These are phyloP conservation scores for Chlamydomonas schloesseri DNA, from an alignment of 139 green algal genomes.

Conservation along the genomic window DNA sequence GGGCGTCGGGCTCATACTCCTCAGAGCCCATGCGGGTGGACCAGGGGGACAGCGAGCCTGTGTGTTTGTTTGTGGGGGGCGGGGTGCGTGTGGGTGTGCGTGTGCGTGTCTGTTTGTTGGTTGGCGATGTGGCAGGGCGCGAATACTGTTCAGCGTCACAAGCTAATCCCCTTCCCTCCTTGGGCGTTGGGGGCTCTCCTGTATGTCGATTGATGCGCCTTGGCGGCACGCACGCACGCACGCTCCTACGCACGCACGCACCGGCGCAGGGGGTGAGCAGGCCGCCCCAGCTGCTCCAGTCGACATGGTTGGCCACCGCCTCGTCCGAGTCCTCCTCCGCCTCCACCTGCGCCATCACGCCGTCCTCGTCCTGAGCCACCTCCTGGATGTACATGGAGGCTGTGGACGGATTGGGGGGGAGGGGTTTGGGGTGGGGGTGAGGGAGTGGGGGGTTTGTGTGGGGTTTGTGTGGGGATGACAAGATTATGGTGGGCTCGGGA, in stretches of 20 bases:
- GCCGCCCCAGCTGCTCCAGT: conserved; percentile 47
- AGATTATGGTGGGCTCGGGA: too few relatives aligned
- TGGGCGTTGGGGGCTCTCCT: too few relatives aligned
- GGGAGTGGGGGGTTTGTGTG: not conserved
- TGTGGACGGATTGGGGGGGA: not conserved
- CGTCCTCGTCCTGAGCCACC: not conserved
- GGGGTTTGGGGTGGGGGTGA: not conserved
- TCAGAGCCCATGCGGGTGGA: conserved; percentile 53
- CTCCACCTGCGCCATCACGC: not conserved
- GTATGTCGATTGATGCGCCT: too few relatives aligned
- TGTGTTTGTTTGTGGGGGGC: not conserved
- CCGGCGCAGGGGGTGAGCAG: conserved; percentile 39
- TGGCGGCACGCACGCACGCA: too few relatives aligned
- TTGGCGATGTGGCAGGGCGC: too few relatives aligned
- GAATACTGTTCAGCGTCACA: too few relatives aligned
- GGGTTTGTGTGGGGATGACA: not conserved
- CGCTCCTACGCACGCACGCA: not conserved
- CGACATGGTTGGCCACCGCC: not conserved
- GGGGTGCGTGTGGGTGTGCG: not conserved
- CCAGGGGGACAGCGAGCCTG: conserved; percentile 54
- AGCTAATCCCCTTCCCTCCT: too few relatives aligned
- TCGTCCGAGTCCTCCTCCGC: too few relatives aligned
- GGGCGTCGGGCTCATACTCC: conserved; percentile 56
- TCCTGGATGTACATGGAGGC: conserved; percentile 3
- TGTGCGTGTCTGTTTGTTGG: not conserved